These are phyloP conservation scores for Daldinia bambusicola DNA, from an alignment of 495 filamentous ascomycete species.

Conservation along the genomic window DNA sequence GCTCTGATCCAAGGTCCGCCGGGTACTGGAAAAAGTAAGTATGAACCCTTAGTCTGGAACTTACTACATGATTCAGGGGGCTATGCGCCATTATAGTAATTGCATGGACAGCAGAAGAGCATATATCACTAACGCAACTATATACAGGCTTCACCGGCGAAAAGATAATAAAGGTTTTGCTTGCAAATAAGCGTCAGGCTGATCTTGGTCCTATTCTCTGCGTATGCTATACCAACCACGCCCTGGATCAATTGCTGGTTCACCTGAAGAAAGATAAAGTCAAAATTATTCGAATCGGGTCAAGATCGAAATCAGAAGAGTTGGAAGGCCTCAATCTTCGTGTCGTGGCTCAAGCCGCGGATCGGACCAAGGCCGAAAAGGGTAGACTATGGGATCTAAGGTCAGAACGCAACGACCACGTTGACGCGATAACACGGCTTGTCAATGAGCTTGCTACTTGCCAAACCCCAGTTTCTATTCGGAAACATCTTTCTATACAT, in stretches of 20 bases:
- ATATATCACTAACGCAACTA: constrained; percentile 26
- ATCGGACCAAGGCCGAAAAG: constrained; percentile 51
- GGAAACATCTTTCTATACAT: constrained; percentile 24
- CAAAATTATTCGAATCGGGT: constrained; percentile 76
- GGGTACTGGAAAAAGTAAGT: constrained; percentile 76
- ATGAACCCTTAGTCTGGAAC: neutral
- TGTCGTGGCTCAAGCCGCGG: constrained; percentile 41
- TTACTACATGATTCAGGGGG: neutral
- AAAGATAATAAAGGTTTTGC: constrained; percentile 64
- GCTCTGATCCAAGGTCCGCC: constrained; percentile 83
- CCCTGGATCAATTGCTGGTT: constrained; percentile 77
- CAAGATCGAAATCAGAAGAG: constrained; percentile 69
- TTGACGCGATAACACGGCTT: constrained; percentile 3
- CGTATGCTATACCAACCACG: constrained; percentile 77
- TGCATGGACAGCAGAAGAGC: neutral
- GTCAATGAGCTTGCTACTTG: constrained; percentile 30
- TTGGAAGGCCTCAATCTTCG: constrained; percentile 62
- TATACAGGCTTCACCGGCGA: constrained; percentile 52
- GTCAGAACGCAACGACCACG: neutral
- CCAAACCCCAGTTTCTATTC: constrained; percentile 16
- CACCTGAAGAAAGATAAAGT: constrained; percentile 66
- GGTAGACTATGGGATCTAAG: constrained; percentile 21
- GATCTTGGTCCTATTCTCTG: constrained; percentile 72
- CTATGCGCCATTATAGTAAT: neutral
- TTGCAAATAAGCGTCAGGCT: constrained; percentile 63